Evolutionary conservation across 1,284 basidiomycete species (phyloP).

Genomic region (Leccinum pachyderme): DNA sequence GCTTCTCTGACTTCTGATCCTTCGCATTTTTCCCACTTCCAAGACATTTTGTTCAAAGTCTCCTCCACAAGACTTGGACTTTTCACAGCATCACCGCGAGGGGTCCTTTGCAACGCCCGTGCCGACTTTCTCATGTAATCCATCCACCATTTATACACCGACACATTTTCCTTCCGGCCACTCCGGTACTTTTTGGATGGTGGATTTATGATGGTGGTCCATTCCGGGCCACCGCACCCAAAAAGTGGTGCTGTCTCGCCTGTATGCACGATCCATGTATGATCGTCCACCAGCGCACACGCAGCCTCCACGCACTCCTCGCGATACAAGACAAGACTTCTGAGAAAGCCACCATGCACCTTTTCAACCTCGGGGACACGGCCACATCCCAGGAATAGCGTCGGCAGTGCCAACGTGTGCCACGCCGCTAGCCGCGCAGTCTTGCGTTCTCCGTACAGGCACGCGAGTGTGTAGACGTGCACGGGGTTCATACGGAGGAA

Average conservation of each 20-base stretch:
- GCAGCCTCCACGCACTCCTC: slow-evolving; percentile 6
- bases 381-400: neutral
- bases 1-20: no score
- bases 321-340: slow-evolving; percentile 14
- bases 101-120: no score
- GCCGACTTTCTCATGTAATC: no score
- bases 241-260: neutral
- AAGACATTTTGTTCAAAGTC: no score
- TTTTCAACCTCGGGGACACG: slow-evolving; percentile 17
- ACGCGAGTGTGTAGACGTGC: slow-evolving; percentile 19
- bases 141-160: neutral
- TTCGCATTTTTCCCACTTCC: no score
- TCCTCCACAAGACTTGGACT: no score
- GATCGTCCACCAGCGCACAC: neutral
- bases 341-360: slow-evolving; percentile 9
- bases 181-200: slow-evolving; percentile 6
- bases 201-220: neutral
- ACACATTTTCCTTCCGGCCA: neutral
- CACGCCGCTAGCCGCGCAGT: slow-evolving; percentile 13
- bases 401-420: slow-evolving; percentile 7
- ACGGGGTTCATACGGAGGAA: slow-evolving; percentile 14
- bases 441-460: slow-evolving; percentile 5
- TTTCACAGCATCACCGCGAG: no score
- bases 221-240: neutral
- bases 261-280: slow-evolving; percentile 7